Conservation (phyloP, 2,329 filamentous ascomycete species). For the Ceratocystis destructans region DNA sequence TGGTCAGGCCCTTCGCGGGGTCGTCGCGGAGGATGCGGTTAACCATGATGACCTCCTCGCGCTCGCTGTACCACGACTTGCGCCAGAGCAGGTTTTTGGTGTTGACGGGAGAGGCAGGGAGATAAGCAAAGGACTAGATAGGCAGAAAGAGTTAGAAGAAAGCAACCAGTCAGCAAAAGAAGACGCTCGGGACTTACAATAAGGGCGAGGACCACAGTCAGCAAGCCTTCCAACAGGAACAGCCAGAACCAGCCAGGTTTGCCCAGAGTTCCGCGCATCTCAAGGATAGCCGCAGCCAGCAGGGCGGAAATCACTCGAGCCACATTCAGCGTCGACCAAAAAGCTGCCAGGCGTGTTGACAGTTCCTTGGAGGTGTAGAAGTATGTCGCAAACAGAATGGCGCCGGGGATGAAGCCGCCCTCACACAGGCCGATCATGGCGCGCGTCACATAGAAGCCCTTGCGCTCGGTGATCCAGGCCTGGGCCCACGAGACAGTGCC, state of each 20-base stretch:
- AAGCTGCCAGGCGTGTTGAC: conserved; percentile 51
- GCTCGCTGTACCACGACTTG: conserved; percentile 42
- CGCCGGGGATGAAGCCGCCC: conserved; percentile 45
- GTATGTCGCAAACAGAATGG: conserved; percentile 54
- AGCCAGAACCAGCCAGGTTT: conserved; percentile 46
- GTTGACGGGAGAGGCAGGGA: conserved; percentile 50
- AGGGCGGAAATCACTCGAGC: conserved; percentile 27
- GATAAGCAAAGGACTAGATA: conserved; percentile 40
- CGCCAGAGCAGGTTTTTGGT: conserved; percentile 47
- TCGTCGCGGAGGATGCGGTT: conserved; percentile 43
- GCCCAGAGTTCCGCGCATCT: conserved; percentile 48
- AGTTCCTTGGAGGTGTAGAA: conserved; percentile 59
- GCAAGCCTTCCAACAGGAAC: conserved; percentile 53
- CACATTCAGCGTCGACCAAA: conserved; percentile 45
- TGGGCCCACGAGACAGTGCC: conserved; percentile 34
- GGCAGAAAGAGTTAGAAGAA: not conserved
- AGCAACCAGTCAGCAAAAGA: not conserved
- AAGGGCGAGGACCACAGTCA: conserved; percentile 51
- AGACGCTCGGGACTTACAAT: conserved; percentile 6
- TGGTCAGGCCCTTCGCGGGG: conserved; percentile 41
- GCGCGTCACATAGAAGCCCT: conserved; percentile 37
- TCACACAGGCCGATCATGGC: conserved; percentile 41
- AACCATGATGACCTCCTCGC: conserved; percentile 44
- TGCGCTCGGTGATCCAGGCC: conserved; percentile 36
- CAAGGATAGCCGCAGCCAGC: conserved; percentile 52